Conservation (phyloP, 345 rosid genomes). For the Syzygium grande region DNA sequence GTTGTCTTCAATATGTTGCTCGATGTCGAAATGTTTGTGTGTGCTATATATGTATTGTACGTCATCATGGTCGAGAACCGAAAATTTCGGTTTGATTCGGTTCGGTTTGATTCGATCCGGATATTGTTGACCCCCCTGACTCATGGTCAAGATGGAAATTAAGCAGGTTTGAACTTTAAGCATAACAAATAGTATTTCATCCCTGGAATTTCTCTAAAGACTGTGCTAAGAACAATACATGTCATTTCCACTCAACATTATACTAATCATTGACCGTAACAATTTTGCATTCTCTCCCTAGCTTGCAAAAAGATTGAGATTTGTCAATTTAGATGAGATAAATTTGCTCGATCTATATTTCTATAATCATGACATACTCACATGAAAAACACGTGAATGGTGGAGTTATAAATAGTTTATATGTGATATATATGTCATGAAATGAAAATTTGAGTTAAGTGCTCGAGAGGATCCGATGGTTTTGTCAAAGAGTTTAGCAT, state of each 20-base stretch:
- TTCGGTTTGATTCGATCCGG: too few species aligned
- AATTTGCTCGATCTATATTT: neutral
- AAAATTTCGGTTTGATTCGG: neutral
- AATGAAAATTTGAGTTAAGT: neutral
- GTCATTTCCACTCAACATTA: neutral
- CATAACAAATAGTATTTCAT: neutral
- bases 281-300: neutral
- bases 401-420: neutral
- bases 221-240: neutral
- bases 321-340: neutral
- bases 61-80: neutral
- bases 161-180: neutral
- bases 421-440: neutral
- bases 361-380: neutral
- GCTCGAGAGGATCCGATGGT: accelerated
- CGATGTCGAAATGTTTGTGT: neutral
- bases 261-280: neutral
- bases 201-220: neutral
- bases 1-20: neutral
- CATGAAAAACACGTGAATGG: neutral
- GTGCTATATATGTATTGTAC: neutral
- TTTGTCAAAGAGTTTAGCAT: neutral
- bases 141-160: neutral
- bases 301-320: neutral
- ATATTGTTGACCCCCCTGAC: neutral